A percentile compares a stretch with the other conserved stretches of the same genome.
phyloP scores from a whole-genome alignment of 2,329 filamentous ascomycete genomes.

The Ceratocystis cubensis region DNA sequence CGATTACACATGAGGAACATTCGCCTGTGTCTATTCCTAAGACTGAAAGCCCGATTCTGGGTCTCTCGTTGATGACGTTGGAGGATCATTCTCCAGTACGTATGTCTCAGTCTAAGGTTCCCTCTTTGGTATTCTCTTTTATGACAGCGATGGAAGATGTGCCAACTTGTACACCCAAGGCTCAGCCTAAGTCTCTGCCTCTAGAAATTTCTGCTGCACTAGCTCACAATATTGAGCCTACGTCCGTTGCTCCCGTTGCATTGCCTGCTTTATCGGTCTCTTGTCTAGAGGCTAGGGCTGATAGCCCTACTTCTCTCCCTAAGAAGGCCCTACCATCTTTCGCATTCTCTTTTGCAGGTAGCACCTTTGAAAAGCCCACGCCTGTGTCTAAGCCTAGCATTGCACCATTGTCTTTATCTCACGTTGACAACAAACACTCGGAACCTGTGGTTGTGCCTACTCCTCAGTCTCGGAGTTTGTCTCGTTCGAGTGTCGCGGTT shows the following conservation, averaged over 20 bases:
- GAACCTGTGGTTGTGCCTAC: constrained; percentile 11
- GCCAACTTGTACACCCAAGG: not conserved
- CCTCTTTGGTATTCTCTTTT: constrained; percentile 26
- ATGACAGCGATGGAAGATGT: not conserved
- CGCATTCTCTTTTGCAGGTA: constrained; percentile 5
- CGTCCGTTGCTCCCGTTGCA: constrained; percentile 19
- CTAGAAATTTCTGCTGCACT: constrained; percentile 22
- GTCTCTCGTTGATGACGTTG: constrained; percentile 24
- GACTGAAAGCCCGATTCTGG: constrained; percentile 25
- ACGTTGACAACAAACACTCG: not conserved
- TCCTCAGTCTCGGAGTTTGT: constrained; percentile 21
- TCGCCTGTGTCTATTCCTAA: constrained; percentile 27
- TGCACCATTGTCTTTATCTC: constrained; percentile 4
- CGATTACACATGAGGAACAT: not conserved
- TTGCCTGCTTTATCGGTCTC: constrained; percentile 8
- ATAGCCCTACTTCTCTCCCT: not conserved
- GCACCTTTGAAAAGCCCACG: not conserved
- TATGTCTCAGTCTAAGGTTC: constrained; percentile 26
- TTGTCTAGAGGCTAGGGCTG: not conserved
- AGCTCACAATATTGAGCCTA: constrained; percentile 28
- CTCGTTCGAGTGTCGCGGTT: constrained; percentile 22
- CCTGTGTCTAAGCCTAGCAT: not conserved
- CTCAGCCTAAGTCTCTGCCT: not conserved
- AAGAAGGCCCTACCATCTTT: not conserved
- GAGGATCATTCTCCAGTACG: constrained; percentile 22